Conservation (phyloP, 164 flowering plant genomes). For the Nelumbo lutea region DNA sequence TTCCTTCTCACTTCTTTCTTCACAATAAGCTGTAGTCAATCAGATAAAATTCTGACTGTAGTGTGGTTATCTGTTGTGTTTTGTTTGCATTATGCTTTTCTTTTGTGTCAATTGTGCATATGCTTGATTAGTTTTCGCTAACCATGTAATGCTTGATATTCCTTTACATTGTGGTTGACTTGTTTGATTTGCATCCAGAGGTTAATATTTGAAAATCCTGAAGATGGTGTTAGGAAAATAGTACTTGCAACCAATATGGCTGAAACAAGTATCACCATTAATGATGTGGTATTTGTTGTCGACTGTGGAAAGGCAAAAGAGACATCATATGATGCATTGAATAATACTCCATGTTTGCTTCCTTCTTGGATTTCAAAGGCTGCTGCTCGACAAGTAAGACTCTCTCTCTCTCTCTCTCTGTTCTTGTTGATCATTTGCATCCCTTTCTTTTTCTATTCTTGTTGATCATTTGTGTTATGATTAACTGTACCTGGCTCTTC, state of each 20-base stretch:
- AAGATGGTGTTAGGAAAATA: slow-evolving; percentile 81
- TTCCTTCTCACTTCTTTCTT: no score
- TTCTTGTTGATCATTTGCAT: not conserved
- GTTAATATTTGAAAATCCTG: slow-evolving; percentile 81
- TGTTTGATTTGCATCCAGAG: slow-evolving; percentile 42
- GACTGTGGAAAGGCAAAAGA: slow-evolving; percentile 99
- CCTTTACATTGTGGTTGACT: slow-evolving; percentile 1
- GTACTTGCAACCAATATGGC: slow-evolving; percentile 97
- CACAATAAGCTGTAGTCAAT: no score
- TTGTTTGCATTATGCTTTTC: not conserved
- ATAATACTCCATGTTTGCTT: slow-evolving; percentile 95
- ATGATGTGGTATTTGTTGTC: slow-evolving; percentile 89
- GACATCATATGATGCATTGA: slow-evolving; percentile 96
- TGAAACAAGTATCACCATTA: slow-evolving; percentile 93
- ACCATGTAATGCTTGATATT: not conserved
- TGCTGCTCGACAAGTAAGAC: slow-evolving; percentile 83
- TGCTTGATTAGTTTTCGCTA: not conserved
- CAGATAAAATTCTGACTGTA: no score
- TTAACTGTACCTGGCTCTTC: no score
- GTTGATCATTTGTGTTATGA: no score
- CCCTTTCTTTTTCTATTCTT: no score
- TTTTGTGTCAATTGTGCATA: not conserved
- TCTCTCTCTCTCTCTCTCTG: slow-evolving; percentile 6
- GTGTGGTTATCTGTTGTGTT: not conserved
- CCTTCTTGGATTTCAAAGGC: slow-evolving; percentile 98